phyloP scores from a whole-genome alignment of 2,329 filamentous ascomycete genomes.

The Chrysoporthe cubensis region DNA sequence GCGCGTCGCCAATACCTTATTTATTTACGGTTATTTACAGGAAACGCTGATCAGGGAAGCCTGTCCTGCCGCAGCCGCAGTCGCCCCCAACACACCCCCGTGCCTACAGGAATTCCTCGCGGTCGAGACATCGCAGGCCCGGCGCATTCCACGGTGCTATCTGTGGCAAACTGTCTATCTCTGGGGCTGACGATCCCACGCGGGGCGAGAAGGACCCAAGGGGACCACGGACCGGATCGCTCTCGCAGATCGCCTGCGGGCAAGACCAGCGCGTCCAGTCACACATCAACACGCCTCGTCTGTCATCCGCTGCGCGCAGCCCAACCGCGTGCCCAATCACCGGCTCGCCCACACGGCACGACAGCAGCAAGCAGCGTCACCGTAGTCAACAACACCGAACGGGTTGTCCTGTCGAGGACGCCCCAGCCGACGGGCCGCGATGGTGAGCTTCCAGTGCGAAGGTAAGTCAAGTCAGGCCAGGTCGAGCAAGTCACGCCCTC shows the following conservation, averaged over 20 bases:
- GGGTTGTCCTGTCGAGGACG: background rate
- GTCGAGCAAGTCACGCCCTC: background rate
- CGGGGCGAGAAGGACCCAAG: slow-evolving; percentile 6
- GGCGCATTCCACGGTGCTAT: background rate
- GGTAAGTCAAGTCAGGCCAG: slow-evolving; percentile 11
- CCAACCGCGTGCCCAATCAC: slow-evolving; percentile 26
- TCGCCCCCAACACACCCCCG: background rate
- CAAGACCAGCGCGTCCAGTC: slow-evolving; percentile 23
- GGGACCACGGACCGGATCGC: slow-evolving; percentile 5
- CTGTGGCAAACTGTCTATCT: background rate
- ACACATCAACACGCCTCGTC: slow-evolving; percentile 25
- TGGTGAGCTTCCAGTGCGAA: slow-evolving; percentile 30
- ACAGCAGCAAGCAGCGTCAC: slow-evolving; percentile 14
- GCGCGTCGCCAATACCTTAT: background rate
- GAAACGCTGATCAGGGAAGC: too few relatives aligned
- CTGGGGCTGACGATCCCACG: background rate
- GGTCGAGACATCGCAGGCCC: background rate
- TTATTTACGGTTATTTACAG: too few relatives aligned
- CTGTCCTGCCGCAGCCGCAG: background rate
- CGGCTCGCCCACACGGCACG: slow-evolving; percentile 16
- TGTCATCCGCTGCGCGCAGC: slow-evolving; percentile 25
- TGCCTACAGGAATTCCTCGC: background rate
- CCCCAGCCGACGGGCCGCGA: slow-evolving; percentile 12
- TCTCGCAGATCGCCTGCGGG: background rate
- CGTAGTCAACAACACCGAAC: slow-evolving; percentile 8